phyloP scores from a whole-genome alignment of 371 early-diverging fungal genomes.

The Catenaria anguillulae region DNA sequence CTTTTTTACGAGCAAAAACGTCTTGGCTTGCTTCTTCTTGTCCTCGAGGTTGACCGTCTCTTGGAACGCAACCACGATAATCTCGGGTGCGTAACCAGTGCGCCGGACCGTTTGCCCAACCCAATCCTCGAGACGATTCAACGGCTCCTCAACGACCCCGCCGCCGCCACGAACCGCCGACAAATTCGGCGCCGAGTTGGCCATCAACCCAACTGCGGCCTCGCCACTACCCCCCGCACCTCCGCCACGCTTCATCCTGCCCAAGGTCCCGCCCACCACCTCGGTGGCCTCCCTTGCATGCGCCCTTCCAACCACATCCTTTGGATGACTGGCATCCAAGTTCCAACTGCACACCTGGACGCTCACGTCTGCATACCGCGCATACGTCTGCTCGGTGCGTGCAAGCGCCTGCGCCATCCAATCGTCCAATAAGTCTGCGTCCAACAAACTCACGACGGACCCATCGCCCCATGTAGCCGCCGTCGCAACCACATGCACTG shows the following conservation, averaged over 20 bases:
- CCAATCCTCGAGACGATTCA: background rate
- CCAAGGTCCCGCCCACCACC: background rate
- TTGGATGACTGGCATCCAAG: conserved; percentile 54
- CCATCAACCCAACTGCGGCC: background rate
- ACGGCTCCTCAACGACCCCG: background rate
- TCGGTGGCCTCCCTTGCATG: background rate
- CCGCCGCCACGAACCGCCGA: too few species aligned
- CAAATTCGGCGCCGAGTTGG: background rate
- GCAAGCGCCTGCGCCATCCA: conserved; percentile 31
- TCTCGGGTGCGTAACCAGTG: conserved; percentile 43
- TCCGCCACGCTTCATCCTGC: too few species aligned
- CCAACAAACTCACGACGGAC: conserved; percentile 58
- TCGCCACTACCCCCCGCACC: background rate
- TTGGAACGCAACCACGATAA: conserved; percentile 74
- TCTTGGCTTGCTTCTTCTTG: conserved; percentile 28
- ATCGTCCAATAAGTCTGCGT: conserved; percentile 34
- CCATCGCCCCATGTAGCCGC: conserved; percentile 45
- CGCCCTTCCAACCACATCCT: conserved; percentile 14
- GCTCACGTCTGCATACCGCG: conserved; percentile 37
- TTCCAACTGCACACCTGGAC: conserved; percentile 67
- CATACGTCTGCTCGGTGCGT: conserved; percentile 33
- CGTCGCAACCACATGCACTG: conserved; percentile 40
- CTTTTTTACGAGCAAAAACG: conserved; percentile 25
- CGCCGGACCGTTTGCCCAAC: conserved; percentile 14
- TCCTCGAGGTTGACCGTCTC: conserved; percentile 74